phyloP scores from a whole-genome alignment of 805 yeast genomes.

The Yamadazyma phyllophila region DNA sequence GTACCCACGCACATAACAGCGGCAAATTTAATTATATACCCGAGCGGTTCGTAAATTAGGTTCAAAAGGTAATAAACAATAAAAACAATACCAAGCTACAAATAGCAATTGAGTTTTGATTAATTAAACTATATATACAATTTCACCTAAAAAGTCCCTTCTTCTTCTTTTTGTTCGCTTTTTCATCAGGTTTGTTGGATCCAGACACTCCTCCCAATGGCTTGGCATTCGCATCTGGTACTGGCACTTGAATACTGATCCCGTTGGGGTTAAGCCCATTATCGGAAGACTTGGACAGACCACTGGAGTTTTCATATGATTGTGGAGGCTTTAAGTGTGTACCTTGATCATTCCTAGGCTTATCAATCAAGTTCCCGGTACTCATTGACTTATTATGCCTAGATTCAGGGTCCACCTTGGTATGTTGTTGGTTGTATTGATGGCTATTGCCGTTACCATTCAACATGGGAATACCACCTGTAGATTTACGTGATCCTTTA shows the following conservation, averaged over 20 bases:
- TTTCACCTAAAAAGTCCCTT: slow-evolving; percentile 25
- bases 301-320: slow-evolving; percentile 9
- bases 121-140: neutral
- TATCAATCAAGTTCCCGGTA: slow-evolving; percentile 12
- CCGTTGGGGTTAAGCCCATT: slow-evolving; percentile 15
- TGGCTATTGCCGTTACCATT: slow-evolving; percentile 9
- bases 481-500: slow-evolving; percentile 15
- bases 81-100: neutral
- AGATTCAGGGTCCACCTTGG: neutral
- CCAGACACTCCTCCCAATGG: slow-evolving; percentile 30
- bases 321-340: slow-evolving; percentile 21
- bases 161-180: slow-evolving; percentile 20
- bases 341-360: slow-evolving; percentile 10
- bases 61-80: neutral
- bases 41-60: neutral
- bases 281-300: slow-evolving; percentile 17
- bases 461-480: slow-evolving; percentile 14
- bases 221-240: slow-evolving; percentile 16
- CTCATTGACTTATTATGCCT: slow-evolving; percentile 15
- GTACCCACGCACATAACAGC: neutral
- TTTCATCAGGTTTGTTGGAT: slow-evolving; percentile 14
- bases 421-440: neutral
- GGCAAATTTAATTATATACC: neutral
- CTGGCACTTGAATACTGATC: slow-evolving; percentile 17
- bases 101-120: neutral